Base-by-base conservation (phyloP, 2,329 filamentous ascomycete species). In the Furcasterigmium sp. region DNA sequence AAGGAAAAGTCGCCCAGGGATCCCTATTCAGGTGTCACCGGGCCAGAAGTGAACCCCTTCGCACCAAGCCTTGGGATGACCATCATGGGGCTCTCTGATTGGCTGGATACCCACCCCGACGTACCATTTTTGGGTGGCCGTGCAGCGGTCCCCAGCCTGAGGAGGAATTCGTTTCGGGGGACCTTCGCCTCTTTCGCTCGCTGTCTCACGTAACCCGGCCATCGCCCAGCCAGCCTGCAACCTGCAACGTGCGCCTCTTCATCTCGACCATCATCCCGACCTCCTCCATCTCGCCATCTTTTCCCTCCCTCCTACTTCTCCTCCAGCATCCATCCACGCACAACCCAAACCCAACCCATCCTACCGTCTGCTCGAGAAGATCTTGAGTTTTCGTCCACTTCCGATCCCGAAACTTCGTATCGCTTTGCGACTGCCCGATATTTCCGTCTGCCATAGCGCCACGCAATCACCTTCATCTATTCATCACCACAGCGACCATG, bases 401-500 rank as follows among this genome's bases (percentile, higher is more conserved):
- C 23, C 23, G 23, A 26, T 26, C 23, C 23, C 7, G 23, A 26
- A 32, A 15, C 15, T 35, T 18, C n/a, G 9, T 6, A 35, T 35
- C 32, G 32, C n/a, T 35, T 18, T 35, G n/a, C 32, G n/a, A 35
- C n/a, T 11, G 17, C 32, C 32, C 32, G 32, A 35, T 15, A 10
- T 17, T n/a, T 17, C 32, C 14, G 19, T 10, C 37, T 15, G 25
- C 25, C 21, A 35, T n/a, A 35, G n/a, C 32, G 32, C n/a, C 32
- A 35, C 32, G 32, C 32, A 35, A 35, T n/a, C 32, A 17, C 32
- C 32, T 15, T n/a, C 14, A 15, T 17, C 15, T 30, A 15, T 20
- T 19, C 23, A 37, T 49, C 44, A 49, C 44, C 42, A 47, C 53
- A 48, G 49, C 50, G 57, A 69, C 48, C 56, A 80, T 80, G 76